Conservation (phyloP, 768 basidiomycete species). For the Lactarius deliciosus region DNA sequence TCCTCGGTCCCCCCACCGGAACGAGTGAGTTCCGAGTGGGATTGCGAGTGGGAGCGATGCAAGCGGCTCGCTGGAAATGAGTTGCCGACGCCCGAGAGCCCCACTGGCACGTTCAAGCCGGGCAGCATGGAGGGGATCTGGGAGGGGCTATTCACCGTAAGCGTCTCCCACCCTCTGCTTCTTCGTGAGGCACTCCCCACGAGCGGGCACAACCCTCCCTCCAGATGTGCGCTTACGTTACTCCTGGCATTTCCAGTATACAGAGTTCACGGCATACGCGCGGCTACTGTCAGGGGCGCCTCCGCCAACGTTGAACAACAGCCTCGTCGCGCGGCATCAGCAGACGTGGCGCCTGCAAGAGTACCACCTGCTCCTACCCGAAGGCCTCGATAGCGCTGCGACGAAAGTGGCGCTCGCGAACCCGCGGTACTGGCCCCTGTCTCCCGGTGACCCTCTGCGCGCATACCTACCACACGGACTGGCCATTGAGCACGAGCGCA, state of each 20-base stretch:
- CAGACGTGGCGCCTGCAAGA: slow-evolving; percentile 90
- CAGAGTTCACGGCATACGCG: slow-evolving; percentile 83
- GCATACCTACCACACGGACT: slow-evolving; percentile 60
- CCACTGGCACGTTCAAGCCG: slow-evolving; percentile 52
- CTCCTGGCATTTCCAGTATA: slow-evolving; percentile 50
- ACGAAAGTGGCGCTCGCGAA: slow-evolving; percentile 17
- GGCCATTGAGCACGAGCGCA: slow-evolving; percentile 46
- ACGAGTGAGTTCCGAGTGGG: slow-evolving; percentile 56
- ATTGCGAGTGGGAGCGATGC: slow-evolving; percentile 67
- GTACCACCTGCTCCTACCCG: slow-evolving; percentile 51
- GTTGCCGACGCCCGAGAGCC: slow-evolving; percentile 37
- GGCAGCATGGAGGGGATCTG: slow-evolving; percentile 76
- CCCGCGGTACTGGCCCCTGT: slow-evolving; percentile 39
- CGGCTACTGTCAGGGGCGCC: slow-evolving; percentile 67
- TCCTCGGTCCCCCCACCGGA: slow-evolving; percentile 28
- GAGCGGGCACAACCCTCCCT: neutral
- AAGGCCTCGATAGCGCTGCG: slow-evolving; percentile 37
- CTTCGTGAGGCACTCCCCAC: neutral
- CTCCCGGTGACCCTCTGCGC: slow-evolving; percentile 58
- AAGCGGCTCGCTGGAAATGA: slow-evolving; percentile 35
- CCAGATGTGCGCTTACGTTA: neutral
- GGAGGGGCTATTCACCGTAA: slow-evolving; percentile 77
- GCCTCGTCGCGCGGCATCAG: slow-evolving; percentile 76
- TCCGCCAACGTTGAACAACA: slow-evolving; percentile 66
- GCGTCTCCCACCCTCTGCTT: slow-evolving; percentile 30